Percentiles rank a stretch among this genome's conserved stretches.
Conservation (phyloP, 352 stramenopile species). For the Aphanomyces stellatus region DNA sequence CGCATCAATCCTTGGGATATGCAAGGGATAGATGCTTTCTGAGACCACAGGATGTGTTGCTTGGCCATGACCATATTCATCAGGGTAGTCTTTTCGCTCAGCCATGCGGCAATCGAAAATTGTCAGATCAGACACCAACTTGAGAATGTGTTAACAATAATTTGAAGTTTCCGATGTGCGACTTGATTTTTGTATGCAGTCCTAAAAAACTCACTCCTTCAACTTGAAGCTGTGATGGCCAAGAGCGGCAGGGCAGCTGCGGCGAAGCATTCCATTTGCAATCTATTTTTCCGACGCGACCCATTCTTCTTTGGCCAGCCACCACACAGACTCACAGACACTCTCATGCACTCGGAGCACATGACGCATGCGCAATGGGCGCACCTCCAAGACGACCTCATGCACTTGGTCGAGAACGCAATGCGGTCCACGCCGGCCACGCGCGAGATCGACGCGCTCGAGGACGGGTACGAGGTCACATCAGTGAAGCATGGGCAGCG, state of each 20-base stretch:
- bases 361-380: background rate
- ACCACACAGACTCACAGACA: background rate
- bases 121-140: no score
- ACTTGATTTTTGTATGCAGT: no score
- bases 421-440: background rate
- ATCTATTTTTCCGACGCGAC: background rate
- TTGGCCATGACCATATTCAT: no score
- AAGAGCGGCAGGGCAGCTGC: no score
- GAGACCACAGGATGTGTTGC: no score
- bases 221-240: background rate
- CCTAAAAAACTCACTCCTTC: no score
- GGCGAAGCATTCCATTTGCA: background rate
- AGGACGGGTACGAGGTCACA: conserved; percentile 4
- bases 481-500: background rate
- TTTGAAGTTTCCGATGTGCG: no score
- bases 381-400: background rate
- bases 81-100: no score
- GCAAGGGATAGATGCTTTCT: no score
- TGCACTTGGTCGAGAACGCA: background rate
- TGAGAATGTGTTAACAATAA: no score
- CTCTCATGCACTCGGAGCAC: background rate
- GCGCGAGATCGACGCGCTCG: conserved; percentile 12
- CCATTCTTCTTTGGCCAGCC: background rate
- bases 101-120: no score
- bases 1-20: no score